Evolutionary conservation across 345 rosid species (phyloP).

Genomic region (Linum lewisii): DNA sequence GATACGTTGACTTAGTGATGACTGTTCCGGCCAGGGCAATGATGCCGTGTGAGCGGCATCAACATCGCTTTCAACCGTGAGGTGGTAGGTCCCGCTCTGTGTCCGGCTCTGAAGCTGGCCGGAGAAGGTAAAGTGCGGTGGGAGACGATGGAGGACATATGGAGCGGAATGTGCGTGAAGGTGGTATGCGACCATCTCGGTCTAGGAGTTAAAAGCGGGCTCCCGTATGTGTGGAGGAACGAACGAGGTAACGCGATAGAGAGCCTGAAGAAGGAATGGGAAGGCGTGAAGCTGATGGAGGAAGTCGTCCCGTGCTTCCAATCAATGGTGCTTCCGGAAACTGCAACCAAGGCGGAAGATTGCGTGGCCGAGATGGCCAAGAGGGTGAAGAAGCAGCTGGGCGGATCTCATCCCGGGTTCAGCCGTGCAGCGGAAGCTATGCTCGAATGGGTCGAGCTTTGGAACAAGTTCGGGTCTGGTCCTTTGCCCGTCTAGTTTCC

Average conservation of each 20-base stretch:
- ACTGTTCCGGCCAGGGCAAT: slow-evolving; percentile 60
- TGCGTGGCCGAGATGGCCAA: slow-evolving; percentile 63
- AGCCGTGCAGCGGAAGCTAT: slow-evolving; percentile 31
- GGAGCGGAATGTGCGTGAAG: slow-evolving; percentile 91
- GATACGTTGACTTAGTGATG: slow-evolving; percentile 76
- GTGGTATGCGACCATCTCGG: slow-evolving; percentile 71
- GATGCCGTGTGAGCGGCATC: slow-evolving; percentile 81
- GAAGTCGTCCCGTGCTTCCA: slow-evolving; percentile 77
- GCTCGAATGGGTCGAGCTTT: slow-evolving; percentile 1
- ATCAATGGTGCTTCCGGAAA: slow-evolving; percentile 43
- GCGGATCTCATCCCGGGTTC: slow-evolving; percentile 47
- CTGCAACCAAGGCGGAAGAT: slow-evolving; percentile 52
- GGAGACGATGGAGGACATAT: slow-evolving; percentile 93
- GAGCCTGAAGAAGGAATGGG: slow-evolving; percentile 93
- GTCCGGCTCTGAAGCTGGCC: slow-evolving; percentile 65
- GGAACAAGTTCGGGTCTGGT: background rate
- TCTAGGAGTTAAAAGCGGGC: slow-evolving; percentile 75
- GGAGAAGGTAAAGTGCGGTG: slow-evolving; percentile 86
- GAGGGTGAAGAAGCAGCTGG: slow-evolving; percentile 54
- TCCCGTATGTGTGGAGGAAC: slow-evolving; percentile 83
- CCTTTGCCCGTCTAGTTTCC: background rate
- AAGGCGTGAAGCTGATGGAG: slow-evolving; percentile 93
- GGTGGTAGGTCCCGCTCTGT: slow-evolving; percentile 59
- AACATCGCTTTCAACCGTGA: slow-evolving; percentile 83
- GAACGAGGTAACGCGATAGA: slow-evolving; percentile 76